Conservation (phyloP, 345 rosid species). For the Eucalyptus sp. region DNA sequence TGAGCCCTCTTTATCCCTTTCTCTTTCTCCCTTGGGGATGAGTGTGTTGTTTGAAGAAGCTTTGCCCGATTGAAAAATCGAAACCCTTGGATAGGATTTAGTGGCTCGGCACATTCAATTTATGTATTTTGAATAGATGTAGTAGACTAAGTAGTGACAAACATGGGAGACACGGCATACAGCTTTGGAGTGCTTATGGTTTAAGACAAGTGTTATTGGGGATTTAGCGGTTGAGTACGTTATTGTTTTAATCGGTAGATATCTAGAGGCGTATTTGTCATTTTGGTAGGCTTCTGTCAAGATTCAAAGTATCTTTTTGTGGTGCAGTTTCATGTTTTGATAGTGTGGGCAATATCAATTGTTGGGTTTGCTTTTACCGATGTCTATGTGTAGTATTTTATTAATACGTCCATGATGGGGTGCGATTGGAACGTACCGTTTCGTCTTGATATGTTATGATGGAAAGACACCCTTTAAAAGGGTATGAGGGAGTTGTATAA, state of each 20-base stretch:
- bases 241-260: background rate
- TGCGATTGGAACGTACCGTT: too few relatives aligned
- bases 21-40: background rate
- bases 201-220: background rate
- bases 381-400: too few relatives aligned
- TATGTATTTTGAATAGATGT: background rate
- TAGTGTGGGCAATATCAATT: too few relatives aligned
- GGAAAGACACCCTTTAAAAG: too few relatives aligned
- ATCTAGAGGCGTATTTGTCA: background rate
- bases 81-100: background rate
- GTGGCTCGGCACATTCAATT: background rate
- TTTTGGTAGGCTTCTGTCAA: background rate
- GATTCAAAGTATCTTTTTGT: too few relatives aligned
- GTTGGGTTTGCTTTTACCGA: too few relatives aligned
- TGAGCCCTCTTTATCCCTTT: constrained; percentile 2
- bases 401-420: too few relatives aligned
- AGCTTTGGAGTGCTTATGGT: background rate
- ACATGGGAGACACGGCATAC: background rate
- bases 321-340: too few relatives aligned
- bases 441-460: too few relatives aligned
- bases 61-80: background rate
- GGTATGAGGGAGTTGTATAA: too few relatives aligned
- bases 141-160: background rate
- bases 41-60: background rate
- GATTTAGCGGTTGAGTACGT: background rate